phyloP scores from a whole-genome alignment of 768 basidiomycete species.

The Trametes elegans region DNA sequence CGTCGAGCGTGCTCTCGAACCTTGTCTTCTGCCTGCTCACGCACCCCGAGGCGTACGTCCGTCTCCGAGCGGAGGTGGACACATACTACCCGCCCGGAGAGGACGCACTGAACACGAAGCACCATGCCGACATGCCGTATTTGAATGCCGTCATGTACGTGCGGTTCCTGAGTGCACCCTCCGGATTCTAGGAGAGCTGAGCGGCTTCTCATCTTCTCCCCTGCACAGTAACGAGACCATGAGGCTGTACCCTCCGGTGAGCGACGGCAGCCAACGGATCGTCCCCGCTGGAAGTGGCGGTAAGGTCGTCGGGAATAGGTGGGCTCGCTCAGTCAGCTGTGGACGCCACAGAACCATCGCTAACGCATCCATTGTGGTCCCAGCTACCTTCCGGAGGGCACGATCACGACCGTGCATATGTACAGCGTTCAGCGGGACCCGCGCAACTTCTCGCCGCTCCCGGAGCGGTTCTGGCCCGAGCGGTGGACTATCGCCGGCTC shows the following conservation, averaged over 20 bases:
- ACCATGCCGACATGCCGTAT: conserved; percentile 31
- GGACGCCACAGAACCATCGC: neutral
- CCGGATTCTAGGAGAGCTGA: neutral
- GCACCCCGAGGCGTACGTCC: conserved; percentile 36
- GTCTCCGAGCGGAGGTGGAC: conserved; percentile 44
- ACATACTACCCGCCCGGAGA: conserved; percentile 27
- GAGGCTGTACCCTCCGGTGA: conserved; percentile 43
- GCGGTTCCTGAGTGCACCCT: neutral
- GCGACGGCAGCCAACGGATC: conserved; percentile 42
- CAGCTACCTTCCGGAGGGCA: conserved; percentile 45
- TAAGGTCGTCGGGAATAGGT: conserved; percentile 36
- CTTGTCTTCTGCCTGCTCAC: conserved; percentile 40
- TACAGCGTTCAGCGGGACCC: conserved; percentile 44
- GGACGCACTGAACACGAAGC: conserved; percentile 26
- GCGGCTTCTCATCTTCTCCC: neutral
- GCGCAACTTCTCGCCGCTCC: conserved; percentile 43
- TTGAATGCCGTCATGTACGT: conserved; percentile 38
- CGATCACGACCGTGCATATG: conserved; percentile 34
- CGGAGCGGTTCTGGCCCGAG: conserved; percentile 42
- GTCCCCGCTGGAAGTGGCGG: conserved; percentile 29
- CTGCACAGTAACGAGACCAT: conserved; percentile 50
- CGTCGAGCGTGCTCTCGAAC: conserved; percentile 38
- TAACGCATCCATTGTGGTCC: neutral
- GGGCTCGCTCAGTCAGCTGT: neutral
- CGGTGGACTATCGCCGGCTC: conserved; percentile 37